Evolutionary conservation across 768 basidiomycete species (phyloP).

Genomic region (Melanogaster broomeanus): DNA sequence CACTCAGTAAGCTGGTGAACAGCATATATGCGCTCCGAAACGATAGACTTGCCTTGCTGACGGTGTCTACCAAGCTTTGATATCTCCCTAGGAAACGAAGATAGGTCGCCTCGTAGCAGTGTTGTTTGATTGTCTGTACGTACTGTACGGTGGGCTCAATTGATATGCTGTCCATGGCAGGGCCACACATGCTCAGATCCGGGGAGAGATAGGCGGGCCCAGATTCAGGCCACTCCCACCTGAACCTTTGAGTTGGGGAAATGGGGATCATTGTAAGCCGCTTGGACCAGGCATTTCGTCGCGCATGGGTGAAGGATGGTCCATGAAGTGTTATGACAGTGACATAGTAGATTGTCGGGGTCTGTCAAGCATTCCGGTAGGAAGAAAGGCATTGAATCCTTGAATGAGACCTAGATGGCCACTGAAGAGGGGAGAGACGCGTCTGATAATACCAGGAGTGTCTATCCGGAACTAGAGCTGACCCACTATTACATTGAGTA

Average conservation of each 20-base stretch:
- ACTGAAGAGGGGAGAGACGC: too few relatives aligned
- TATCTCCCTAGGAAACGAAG: conserved; percentile 70
- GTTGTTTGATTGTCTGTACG: too few relatives aligned
- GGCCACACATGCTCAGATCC: conserved; percentile 27
- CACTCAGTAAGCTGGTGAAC: background rate
- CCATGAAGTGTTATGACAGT: conserved; percentile 76
- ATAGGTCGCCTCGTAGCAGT: conserved; percentile 90
- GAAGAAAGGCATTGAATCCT: too few relatives aligned
- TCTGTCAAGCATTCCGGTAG: too few relatives aligned
- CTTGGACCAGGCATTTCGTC: conserved; percentile 43
- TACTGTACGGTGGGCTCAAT: too few relatives aligned
- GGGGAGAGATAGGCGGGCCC: conserved; percentile 11
- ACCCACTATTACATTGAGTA: background rate
- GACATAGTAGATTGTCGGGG: conserved; percentile 56
- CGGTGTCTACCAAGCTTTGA: conserved; percentile 57
- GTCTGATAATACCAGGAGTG: conserved; percentile 95
- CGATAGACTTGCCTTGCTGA: too few relatives aligned
- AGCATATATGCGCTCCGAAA: conserved; percentile 5
- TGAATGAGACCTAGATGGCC: too few relatives aligned
- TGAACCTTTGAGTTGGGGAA: conserved; percentile 17
- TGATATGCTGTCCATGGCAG: too few relatives aligned
- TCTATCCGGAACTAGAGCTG: conserved; percentile 67
- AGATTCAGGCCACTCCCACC: background rate
- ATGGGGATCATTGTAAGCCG: conserved; percentile 40
- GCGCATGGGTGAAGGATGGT: conserved; percentile 57